Percentiles rank a stretch among this genome's conserved stretches.
These are phyloP conservation scores for Nitzschia putrida DNA, from an alignment of 108 stramenopile species.

Conservation along the genomic window DNA sequence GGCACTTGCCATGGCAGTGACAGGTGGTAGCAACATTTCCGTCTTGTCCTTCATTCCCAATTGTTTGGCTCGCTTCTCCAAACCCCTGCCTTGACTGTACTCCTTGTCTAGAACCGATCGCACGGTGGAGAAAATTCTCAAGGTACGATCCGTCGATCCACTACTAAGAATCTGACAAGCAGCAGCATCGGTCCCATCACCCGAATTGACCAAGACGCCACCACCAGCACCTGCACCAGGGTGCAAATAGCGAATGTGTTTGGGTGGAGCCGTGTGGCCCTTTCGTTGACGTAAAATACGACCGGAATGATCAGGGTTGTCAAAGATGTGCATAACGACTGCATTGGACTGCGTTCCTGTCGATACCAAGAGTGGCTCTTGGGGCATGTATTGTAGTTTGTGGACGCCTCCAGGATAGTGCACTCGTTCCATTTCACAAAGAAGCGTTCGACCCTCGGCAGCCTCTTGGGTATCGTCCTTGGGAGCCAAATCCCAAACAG, in stretches of 20 bases:
- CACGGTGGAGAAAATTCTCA: slow-evolving; percentile 82
- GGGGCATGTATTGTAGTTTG: slow-evolving; percentile 70
- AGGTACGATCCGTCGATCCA: slow-evolving; percentile 63
- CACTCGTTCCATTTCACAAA: slow-evolving; percentile 62
- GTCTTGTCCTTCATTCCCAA: slow-evolving; percentile 58
- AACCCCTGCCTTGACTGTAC: slow-evolving; percentile 81
- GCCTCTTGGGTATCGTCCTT: slow-evolving; percentile 32
- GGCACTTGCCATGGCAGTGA: slow-evolving; percentile 61
- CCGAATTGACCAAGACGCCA: slow-evolving; percentile 58
- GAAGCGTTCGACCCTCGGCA: slow-evolving; percentile 46
- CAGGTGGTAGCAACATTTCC: slow-evolving; percentile 71
- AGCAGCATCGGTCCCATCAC: slow-evolving; percentile 80
- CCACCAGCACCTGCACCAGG: slow-evolving; percentile 57
- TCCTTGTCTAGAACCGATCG: slow-evolving; percentile 81
- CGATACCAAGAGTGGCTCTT: slow-evolving; percentile 79
- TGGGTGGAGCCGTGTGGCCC: slow-evolving; percentile 78
- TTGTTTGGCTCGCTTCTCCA: slow-evolving; percentile 70
- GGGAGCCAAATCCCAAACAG: slow-evolving; percentile 82
- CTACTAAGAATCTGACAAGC: slow-evolving; percentile 80
- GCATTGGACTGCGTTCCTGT: slow-evolving; percentile 70
- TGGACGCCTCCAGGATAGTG: slow-evolving; percentile 76
- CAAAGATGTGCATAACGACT: slow-evolving; percentile 79
- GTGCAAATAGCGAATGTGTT: slow-evolving; percentile 70
- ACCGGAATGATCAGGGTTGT: slow-evolving; percentile 83
- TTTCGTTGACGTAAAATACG: slow-evolving; percentile 67